phyloP scores from a whole-genome alignment of 768 basidiomycete genomes.

The Termitomyces sp. region DNA sequence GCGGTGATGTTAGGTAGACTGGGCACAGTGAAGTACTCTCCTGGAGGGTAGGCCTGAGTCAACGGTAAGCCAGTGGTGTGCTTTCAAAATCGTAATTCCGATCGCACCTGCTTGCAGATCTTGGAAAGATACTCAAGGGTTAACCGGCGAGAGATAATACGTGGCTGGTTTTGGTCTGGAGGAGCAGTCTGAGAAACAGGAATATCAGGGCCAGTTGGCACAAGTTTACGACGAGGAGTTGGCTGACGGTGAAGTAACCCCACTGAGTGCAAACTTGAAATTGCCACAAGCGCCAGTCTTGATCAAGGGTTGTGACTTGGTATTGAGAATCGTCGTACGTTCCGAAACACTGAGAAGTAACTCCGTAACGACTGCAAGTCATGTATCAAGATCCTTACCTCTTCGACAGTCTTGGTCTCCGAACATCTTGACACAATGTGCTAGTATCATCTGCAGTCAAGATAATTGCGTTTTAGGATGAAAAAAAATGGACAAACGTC shows the following conservation, averaged over 20 bases:
- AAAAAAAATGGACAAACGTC: conserved; percentile 35
- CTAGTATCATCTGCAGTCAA: conserved; percentile 22
- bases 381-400: conserved; percentile 19
- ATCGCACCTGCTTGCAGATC: conserved; percentile 54
- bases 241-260: conserved; percentile 83
- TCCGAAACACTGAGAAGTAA: conserved; percentile 69
- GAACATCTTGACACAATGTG: conserved; percentile 56
- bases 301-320: conserved; percentile 52
- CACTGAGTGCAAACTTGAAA: conserved; percentile 95
- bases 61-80: background rate
- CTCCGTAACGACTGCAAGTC: background rate
- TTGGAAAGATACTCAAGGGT: conserved; percentile 68
- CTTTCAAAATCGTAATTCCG: background rate
- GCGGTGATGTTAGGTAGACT: conserved; percentile 69
- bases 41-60: conserved; percentile 68
- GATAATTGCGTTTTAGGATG: background rate
- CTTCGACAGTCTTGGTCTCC: conserved; percentile 28
- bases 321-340: conserved; percentile 69
- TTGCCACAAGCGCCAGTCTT: conserved; percentile 82
- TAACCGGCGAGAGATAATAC: conserved; percentile 76
- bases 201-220: background rate
- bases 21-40: conserved; percentile 71
- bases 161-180: conserved; percentile 60
- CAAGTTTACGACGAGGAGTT: background rate
- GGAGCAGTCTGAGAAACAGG: conserved; percentile 55